Base-by-base conservation (phyloP, 208 protist species). In the Trypanosoma brucei region DNA sequence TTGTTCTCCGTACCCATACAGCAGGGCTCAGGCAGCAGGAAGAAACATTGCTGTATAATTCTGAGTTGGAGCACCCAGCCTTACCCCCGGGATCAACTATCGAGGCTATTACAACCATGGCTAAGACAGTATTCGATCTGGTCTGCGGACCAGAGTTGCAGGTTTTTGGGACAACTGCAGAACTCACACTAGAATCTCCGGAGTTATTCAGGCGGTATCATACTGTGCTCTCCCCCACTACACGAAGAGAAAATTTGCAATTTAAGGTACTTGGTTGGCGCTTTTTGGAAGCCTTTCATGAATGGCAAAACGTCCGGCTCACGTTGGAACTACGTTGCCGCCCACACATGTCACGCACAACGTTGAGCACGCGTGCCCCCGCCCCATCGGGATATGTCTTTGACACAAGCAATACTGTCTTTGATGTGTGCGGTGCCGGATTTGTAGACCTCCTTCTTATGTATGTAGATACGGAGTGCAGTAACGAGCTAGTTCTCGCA, bases 201-300 rank as follows among this genome's bases (percentile, higher is more conserved):
- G 72, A 74, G 46, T 64, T 75, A 35, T 60, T 79, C 55, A 7
- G 77, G 46, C 81, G 83, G 40, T 84, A 79, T 55, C 75, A 82
- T 60, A 79, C 77, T 51, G 75, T 87, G 22, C 60, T 79, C 37
- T 87, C 72, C 8, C 82, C 86, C 11, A 84, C 81, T 35, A 68
- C 76, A 56, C 68, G 82, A 5, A 48, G 62, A 33, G 76, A 81
- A 40, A 75, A 79, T 65, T 54, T 83, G 56, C 70, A 91, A 56
- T 87, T 93, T 64, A 93, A 93, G 57, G 70, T 83, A 6, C 76
- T 88, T 56, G 78, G 77, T 13, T 93, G 83, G 87, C 72, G 88
- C 62, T 55, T 88, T n/a, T 73, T 93, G 14, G 77, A 78, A 59
- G 38, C 59, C 50, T 85, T 89, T 68, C 78, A 73, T 46, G 62